These are phyloP conservation scores for Phyllosticta citribraziliensis DNA, from an alignment of 2,329 filamentous ascomycete species.

Conservation along the genomic window DNA sequence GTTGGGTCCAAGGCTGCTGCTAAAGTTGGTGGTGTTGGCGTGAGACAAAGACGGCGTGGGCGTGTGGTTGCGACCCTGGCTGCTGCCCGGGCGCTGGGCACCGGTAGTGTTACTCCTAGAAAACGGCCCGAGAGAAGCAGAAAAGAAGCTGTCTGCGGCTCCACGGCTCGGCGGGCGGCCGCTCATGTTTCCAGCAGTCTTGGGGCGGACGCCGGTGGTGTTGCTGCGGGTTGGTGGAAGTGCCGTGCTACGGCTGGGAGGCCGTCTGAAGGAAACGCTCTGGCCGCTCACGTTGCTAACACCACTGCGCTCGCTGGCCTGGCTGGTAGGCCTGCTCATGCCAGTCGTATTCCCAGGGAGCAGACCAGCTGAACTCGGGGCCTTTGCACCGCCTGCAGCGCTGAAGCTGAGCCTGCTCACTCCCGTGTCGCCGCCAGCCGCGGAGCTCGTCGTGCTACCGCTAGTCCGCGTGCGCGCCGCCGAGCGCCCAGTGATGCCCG, in stretches of 20 bases:
- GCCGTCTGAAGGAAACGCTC: background rate
- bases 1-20: conserved; percentile 1
- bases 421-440: conserved; percentile 17
- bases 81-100: conserved; percentile 26
- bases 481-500: conserved; percentile 48
- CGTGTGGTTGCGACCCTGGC: background rate
- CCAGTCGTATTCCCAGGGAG: conserved; percentile 15
- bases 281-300: conserved; percentile 34
- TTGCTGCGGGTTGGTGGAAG: conserved; percentile 2
- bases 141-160: background rate
- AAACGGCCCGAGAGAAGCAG: conserved; percentile 1
- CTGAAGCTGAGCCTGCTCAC: conserved; percentile 17
- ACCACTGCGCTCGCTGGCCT: conserved; percentile 44
- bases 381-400: conserved; percentile 15
- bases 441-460: conserved; percentile 40
- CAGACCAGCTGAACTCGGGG: conserved; percentile 24
- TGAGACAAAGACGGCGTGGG: background rate
- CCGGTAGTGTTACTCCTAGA: background rate
- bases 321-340: conserved; percentile 59
- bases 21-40: background rate
- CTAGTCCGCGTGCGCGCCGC: conserved; percentile 51
- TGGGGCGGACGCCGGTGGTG: background rate
- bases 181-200: background rate
- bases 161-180: background rate
- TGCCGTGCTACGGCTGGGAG: conserved; percentile 1